Evolutionary conservation across 345 rosid species (phyloP).

Genomic region (Acer saccharum): DNA sequence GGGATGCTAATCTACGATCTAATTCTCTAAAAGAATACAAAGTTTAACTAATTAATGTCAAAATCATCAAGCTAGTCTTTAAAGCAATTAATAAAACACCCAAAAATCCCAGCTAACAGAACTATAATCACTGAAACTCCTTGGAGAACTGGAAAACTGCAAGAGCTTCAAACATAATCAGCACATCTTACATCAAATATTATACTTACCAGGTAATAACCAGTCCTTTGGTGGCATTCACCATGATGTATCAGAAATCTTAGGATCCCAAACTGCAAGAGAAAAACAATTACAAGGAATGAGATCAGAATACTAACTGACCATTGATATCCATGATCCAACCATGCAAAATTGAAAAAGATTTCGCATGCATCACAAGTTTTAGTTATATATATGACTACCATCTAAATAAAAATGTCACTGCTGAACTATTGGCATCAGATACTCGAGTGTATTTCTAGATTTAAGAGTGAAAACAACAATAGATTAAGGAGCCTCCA

Average conservation of each 20-base stretch:
- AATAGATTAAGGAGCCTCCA: background rate
- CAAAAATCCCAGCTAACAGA: background rate
- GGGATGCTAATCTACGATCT: background rate
- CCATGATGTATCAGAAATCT: slow-evolving; percentile 47
- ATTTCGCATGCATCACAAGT: background rate
- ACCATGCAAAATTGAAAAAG: background rate
- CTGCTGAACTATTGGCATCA: background rate
- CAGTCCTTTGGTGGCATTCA: slow-evolving; percentile 83
- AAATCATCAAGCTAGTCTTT: slow-evolving; percentile 2
- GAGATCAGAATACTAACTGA: background rate
- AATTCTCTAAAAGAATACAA: background rate
- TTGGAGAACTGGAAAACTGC: background rate
- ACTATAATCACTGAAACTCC: background rate
- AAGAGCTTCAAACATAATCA: background rate
- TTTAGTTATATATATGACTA: background rate
- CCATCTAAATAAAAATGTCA: background rate
- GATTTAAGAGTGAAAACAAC: background rate
- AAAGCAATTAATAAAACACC: background rate
- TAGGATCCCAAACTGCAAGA: slow-evolving; percentile 22
- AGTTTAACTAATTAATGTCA: background rate
- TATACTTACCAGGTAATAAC: slow-evolving; percentile 66
- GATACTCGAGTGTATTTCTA: background rate
- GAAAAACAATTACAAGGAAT: slow-evolving; percentile 8
- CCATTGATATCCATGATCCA: slow-evolving; percentile 1
- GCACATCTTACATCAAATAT: background rate